Evolutionary conservation across 148 eudicot species (phyloP).

Genomic region (Fagopyrum tataricum): DNA sequence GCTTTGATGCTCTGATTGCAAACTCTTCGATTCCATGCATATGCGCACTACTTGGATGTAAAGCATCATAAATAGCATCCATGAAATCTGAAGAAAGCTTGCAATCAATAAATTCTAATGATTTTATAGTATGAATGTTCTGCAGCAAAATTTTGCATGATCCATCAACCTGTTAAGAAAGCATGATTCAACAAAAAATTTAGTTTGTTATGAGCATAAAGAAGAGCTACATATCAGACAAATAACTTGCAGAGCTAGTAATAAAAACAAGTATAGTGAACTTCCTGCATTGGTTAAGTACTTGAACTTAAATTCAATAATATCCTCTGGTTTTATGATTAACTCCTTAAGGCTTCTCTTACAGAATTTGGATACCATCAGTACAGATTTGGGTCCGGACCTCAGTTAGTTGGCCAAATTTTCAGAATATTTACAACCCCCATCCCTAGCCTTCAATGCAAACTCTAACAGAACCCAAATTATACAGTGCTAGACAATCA

Average conservation of each 20-base stretch:
- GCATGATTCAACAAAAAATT: slow-evolving; percentile 3
- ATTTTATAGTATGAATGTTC: slow-evolving; percentile 46
- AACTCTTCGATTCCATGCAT: slow-evolving; percentile 51
- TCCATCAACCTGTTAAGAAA: slow-evolving; percentile 51
- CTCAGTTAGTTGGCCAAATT: not conserved
- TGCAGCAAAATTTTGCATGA: slow-evolving; percentile 63
- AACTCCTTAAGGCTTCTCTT: not conserved
- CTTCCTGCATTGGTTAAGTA: too few species aligned
- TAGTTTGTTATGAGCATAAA: not conserved
- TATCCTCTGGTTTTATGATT: not conserved
- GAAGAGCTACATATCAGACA: too few species aligned
- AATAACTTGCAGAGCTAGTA: too few species aligned
- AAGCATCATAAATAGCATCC: slow-evolving; percentile 50
- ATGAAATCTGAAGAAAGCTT: slow-evolving; percentile 50
- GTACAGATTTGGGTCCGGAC: not conserved
- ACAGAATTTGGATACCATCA: not conserved
- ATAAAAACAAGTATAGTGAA: too few species aligned
- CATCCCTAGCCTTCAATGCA: not conserved
- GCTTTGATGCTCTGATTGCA: slow-evolving; percentile 64
- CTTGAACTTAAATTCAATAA: not conserved
- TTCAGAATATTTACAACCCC: not conserved
- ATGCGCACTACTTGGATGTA: slow-evolving; percentile 26
- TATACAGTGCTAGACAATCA: not conserved
- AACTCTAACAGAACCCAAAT: not conserved
- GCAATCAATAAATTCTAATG: slow-evolving; percentile 63